Evolutionary conservation across 768 basidiomycete genomes (phyloP).

Genomic region (Xanthoconium stramineum): DNA sequence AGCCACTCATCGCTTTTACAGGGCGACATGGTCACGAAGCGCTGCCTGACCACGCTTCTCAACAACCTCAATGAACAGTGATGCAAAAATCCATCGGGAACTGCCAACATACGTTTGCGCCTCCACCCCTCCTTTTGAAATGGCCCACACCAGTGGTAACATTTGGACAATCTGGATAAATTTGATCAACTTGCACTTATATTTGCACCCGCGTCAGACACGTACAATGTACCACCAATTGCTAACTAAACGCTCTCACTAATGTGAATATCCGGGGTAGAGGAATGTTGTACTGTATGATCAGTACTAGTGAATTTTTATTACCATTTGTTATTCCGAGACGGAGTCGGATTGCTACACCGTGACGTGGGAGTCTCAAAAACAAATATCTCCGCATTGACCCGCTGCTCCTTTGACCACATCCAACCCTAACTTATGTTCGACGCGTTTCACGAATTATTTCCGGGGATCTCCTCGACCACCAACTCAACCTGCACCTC

Average conservation of each 20-base stretch:
- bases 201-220: constrained; percentile 25
- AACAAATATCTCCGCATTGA: background rate
- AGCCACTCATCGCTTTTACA: constrained; percentile 30
- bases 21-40: constrained; percentile 98
- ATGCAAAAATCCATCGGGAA: background rate
- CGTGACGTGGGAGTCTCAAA: constrained; percentile 12
- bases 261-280: constrained; percentile 33
- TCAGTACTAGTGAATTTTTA: constrained; percentile 22
- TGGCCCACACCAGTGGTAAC: constrained; percentile 18
- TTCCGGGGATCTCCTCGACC: constrained; percentile 4
- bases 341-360: too few relatives aligned
- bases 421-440: constrained; percentile 10
- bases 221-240: constrained; percentile 31
- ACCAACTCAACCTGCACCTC: constrained; percentile 38
- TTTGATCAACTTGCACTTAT: constrained; percentile 26
- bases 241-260: constrained; percentile 30
- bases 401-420: background rate
- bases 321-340: background rate
- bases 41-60: constrained; percentile 85
- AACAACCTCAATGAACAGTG: constrained; percentile 80
- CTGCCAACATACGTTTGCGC: constrained; percentile 6
- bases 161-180: constrained; percentile 32
- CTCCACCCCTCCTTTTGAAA: constrained; percentile 15
- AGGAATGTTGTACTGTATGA: constrained; percentile 34
- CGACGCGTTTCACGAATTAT: constrained; percentile 8